These are phyloP conservation scores for Schwanniomyces polymorphus DNA, from an alignment of 805 yeast genomes.

Conservation along the genomic window DNA sequence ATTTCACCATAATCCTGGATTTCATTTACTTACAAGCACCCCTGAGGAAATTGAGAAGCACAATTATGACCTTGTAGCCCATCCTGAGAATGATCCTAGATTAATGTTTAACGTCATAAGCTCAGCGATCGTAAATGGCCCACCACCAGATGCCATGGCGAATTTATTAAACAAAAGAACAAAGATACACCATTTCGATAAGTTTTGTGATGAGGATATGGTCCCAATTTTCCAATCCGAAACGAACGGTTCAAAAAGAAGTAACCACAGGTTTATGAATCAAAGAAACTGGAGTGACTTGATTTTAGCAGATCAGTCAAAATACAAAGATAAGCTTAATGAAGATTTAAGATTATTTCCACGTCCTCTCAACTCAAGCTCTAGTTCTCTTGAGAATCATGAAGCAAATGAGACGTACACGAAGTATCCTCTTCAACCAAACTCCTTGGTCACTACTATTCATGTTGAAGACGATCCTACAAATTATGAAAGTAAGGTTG, in stretches of 20 bases:
- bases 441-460: constrained; percentile 65
- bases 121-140: constrained; percentile 88
- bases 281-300: constrained; percentile 74
- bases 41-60: constrained; percentile 30
- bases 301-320: constrained; percentile 47
- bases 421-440: constrained; percentile 55
- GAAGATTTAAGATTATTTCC: constrained; percentile 36
- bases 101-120: constrained; percentile 81
- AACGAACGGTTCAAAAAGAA: constrained; percentile 50
- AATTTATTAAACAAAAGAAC: constrained; percentile 66
- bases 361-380: constrained; percentile 29
- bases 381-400: constrained; percentile 10
- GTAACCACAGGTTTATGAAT: constrained; percentile 57
- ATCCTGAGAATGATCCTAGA: constrained; percentile 71
- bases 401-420: constrained; percentile 29
- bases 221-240: constrained; percentile 69
- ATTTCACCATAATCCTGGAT: constrained; percentile 32
- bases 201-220: constrained; percentile 72
- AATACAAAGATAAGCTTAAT: constrained; percentile 17
- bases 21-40: constrained; percentile 15
- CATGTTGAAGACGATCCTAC: constrained; percentile 68
- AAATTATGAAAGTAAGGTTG: constrained; percentile 51
- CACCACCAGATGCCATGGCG: constrained; percentile 91
- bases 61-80: constrained; percentile 38
- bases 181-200: constrained; percentile 65